These are phyloP conservation scores for Xerocomus amazonicus DNA, from an alignment of 1,284 basidiomycete species.

Conservation along the genomic window DNA sequence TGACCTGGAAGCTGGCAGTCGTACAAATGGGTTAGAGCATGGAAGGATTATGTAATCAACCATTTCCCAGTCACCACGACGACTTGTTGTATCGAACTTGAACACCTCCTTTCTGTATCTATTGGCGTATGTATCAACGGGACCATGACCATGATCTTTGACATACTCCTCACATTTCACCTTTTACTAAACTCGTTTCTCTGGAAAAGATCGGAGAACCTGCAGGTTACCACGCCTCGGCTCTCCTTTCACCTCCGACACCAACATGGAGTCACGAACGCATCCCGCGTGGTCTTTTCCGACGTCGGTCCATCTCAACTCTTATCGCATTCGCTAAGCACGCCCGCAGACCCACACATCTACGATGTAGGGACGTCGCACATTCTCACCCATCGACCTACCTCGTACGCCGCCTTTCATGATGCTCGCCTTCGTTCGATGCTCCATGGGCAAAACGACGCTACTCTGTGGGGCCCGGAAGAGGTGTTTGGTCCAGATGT, in stretches of 20 bases:
- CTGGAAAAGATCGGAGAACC: constrained; percentile 16
- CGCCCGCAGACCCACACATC: constrained; percentile 28
- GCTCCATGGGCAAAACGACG: constrained; percentile 38
- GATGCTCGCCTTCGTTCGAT: constrained; percentile 47
- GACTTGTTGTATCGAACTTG: background rate
- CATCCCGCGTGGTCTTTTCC: constrained; percentile 53
- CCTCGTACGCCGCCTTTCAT: constrained; percentile 44
- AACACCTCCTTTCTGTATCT: background rate
- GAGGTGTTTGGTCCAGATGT: constrained; percentile 64
- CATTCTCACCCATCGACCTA: constrained; percentile 42
- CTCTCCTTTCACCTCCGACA: constrained; percentile 64
- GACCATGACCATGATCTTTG: constrained; percentile 6
- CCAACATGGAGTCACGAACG: constrained; percentile 51
- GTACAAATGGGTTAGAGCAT: background rate
- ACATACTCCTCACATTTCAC: constrained; percentile 23
- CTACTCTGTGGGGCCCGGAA: constrained; percentile 49
- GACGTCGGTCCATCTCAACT: constrained; percentile 39
- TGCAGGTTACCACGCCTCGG: constrained; percentile 18
- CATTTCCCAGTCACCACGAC: background rate
- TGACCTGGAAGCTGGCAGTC: too few relatives aligned
- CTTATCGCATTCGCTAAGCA: constrained; percentile 20
- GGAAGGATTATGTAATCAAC: constrained; percentile 11
- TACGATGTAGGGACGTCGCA: constrained; percentile 38
- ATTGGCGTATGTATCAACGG: background rate
- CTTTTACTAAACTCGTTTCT: constrained; percentile 25